A percentile compares a stretch with the other conserved stretches of the same genome.
These are phyloP conservation scores for Erythrophleum fordii DNA, from an alignment of 306 rosid species.

Conservation along the genomic window DNA sequence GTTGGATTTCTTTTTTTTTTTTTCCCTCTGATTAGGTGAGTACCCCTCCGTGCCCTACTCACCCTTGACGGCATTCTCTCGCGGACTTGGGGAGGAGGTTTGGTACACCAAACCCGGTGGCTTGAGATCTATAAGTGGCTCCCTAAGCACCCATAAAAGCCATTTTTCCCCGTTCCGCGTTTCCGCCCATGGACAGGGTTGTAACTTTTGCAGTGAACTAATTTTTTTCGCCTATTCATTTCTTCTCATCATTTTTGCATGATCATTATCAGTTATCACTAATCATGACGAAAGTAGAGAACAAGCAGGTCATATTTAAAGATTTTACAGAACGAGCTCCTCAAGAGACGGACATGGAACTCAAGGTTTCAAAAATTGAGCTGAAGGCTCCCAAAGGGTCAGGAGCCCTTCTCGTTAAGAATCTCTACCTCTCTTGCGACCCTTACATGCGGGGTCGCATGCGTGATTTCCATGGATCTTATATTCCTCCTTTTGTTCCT, in stretches of 20 bases:
- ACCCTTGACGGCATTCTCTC: not conserved
- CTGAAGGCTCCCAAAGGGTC: constrained; percentile 26
- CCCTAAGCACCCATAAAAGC: not conserved
- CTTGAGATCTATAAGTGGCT: not conserved
- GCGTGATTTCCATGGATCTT: constrained; percentile 58
- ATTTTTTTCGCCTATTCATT: not conserved
- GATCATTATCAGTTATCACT: not conserved
- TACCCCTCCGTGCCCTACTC: too few relatives aligned
- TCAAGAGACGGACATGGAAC: constrained; percentile 44
- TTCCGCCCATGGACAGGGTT: not conserved
- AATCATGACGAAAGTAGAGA: constrained; percentile 18
- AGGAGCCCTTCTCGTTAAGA: constrained; percentile 42
- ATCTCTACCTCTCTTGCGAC: constrained; percentile 56
- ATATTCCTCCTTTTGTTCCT: constrained; percentile 51
- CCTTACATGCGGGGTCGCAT: constrained; percentile 60
- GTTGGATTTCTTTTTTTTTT: too few relatives aligned
- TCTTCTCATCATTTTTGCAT: not conserved
- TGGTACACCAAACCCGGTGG: not conserved
- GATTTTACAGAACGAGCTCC: constrained; percentile 47
- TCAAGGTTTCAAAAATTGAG: constrained; percentile 12
- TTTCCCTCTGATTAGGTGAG: too few relatives aligned
- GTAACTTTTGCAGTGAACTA: not conserved
- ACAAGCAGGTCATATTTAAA: constrained; percentile 50
- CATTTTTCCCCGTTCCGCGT: not conserved
- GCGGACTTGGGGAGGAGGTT: not conserved